Evolutionary conservation across 371 early-diverging fungal species (phyloP).

Genomic region (Rhizomucor miehei): DNA sequence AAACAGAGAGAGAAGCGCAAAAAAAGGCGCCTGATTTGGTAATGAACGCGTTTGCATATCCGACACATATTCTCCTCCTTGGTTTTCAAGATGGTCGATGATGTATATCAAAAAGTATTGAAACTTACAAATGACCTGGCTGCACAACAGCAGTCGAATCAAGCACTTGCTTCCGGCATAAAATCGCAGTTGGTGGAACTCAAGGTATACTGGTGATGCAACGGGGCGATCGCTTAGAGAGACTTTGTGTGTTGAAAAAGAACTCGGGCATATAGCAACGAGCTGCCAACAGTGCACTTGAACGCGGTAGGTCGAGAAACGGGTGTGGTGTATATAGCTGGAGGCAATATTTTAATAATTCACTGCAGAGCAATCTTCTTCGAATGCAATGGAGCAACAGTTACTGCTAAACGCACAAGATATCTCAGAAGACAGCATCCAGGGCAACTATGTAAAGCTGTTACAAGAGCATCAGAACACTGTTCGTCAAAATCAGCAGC

Average conservation of each 20-base stretch:
- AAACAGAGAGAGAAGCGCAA: too few species aligned
- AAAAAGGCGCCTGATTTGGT: too few species aligned
- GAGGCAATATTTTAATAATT: too few species aligned
- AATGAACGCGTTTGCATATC: too few species aligned
- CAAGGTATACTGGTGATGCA: conserved; percentile 22
- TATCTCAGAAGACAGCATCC: too few species aligned
- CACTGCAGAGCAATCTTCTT: too few species aligned
- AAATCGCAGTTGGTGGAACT: conserved; percentile 20
- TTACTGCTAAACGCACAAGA: too few species aligned
- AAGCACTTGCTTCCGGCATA: conserved; percentile 24
- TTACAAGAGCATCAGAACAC: conserved; percentile 15
- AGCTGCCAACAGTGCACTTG: conserved; percentile 5
- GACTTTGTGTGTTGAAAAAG: too few species aligned
- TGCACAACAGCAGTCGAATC: conserved; percentile 30
- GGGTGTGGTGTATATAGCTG: conserved; percentile 8
- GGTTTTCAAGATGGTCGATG: conserved; percentile 26
- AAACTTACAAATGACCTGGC: conserved; percentile 30
- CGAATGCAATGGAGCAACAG: too few species aligned
- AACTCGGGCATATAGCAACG: conserved; percentile 10
- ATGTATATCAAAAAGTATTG: conserved; percentile 27
- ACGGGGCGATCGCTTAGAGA: neutral
- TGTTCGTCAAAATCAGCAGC: conserved; percentile 14
- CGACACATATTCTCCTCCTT: too few species aligned
- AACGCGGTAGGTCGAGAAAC: neutral
- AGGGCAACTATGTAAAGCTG: conserved; percentile 9